These are phyloP conservation scores for Phialophora verrucosa DNA, from an alignment of 2,329 filamentous ascomycete genomes.

Conservation along the genomic window DNA sequence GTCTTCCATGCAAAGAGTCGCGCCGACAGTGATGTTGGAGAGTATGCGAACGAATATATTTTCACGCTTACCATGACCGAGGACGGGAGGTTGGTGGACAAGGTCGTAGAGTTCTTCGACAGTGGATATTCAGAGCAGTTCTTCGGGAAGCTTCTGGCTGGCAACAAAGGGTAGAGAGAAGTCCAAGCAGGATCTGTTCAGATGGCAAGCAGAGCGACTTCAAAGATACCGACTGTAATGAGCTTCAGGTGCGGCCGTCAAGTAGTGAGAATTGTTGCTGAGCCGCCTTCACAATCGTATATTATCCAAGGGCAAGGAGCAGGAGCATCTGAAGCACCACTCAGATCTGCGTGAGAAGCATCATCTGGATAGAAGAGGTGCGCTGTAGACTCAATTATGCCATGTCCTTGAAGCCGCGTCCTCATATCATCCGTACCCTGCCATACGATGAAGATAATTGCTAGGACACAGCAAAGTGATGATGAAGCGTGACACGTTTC, in stretches of 20 bases:
- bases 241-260: no score
- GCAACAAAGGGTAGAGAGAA: background rate
- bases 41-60: constrained; percentile 3
- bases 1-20: constrained; percentile 1
- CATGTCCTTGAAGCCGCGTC: background rate
- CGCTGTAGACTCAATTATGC: background rate
- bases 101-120: constrained; percentile 6
- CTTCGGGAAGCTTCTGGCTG: background rate
- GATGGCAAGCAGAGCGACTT: no score
- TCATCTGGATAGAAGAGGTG: background rate
- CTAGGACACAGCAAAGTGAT: background rate
- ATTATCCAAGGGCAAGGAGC: no score
- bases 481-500: background rate
- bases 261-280: no score
- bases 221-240: no score
- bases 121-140: constrained; percentile 1
- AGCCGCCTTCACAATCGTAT: no score
- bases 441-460: background rate
- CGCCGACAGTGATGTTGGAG: background rate
- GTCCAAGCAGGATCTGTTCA: no score
- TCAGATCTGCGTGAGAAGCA: background rate
- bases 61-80: constrained; percentile 6
- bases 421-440: background rate
- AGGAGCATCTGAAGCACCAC: background rate
- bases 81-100: constrained; percentile 1